Conservation (phyloP, 257 asterid species). For the Solanum chilense region DNA sequence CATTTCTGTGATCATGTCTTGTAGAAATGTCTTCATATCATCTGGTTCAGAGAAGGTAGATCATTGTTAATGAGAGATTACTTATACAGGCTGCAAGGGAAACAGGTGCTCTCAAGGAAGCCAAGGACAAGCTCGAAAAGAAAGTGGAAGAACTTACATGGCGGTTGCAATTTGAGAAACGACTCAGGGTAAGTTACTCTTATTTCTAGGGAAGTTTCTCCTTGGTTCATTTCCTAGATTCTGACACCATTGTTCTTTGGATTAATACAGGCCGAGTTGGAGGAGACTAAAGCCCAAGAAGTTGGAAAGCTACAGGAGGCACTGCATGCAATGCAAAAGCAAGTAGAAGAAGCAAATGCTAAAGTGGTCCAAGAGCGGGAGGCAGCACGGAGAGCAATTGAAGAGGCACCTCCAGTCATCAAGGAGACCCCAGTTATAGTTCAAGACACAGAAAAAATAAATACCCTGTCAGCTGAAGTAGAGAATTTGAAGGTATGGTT, state of each 20-base stretch:
- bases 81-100: conserved; percentile 76
- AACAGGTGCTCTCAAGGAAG: conserved; percentile 95
- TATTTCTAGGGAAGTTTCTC: neutral
- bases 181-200: conserved; percentile 57
- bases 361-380: conserved; percentile 74
- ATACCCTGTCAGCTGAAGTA: conserved; percentile 72
- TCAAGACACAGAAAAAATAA: conserved; percentile 78
- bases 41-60: neutral
- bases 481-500: conserved; percentile 65
- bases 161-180: conserved; percentile 96
- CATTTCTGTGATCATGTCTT: neutral
- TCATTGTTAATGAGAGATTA: neutral
- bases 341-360: conserved; percentile 89
- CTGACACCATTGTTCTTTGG: conserved; percentile 11
- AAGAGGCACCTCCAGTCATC: conserved; percentile 94
- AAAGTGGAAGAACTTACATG: conserved; percentile 98
- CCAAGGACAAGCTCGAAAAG: conserved; percentile 96
- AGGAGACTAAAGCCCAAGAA: conserved; percentile 92
- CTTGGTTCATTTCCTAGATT: neutral
- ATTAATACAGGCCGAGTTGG: conserved; percentile 74
- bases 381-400: conserved; percentile 87
- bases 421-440: conserved; percentile 94
- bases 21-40: neutral
- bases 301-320: conserved; percentile 75
- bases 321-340: conserved; percentile 59